A percentile compares a stretch with the other conserved stretches of the same genome.
Conservation (phyloP, 2,329 filamentous ascomycete species). For the Helotiales sp. region DNA sequence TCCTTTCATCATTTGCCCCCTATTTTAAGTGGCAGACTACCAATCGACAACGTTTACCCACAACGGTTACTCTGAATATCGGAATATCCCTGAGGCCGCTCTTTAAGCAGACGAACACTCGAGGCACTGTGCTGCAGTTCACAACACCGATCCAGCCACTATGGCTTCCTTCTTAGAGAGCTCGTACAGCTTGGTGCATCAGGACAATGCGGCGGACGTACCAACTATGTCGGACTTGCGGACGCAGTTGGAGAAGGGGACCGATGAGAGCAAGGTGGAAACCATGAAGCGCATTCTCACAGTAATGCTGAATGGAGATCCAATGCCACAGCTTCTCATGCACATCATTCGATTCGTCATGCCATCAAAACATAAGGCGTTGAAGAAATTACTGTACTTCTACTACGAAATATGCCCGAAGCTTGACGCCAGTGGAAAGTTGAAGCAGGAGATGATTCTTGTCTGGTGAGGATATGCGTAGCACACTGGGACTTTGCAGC, state of each 20-base stretch:
- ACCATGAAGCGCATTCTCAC: slow-evolving; percentile 96
- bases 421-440: slow-evolving; percentile 84
- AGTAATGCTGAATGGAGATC: slow-evolving; percentile 96
- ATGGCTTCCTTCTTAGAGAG: slow-evolving; percentile 96
- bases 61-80: slow-evolving; percentile 7
- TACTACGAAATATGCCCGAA: slow-evolving; percentile 99
- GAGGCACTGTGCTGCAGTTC: slow-evolving; percentile 22
- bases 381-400: slow-evolving; percentile 98
- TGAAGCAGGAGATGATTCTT: slow-evolving; percentile 99
- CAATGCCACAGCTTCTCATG: slow-evolving; percentile 95
- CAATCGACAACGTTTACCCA: slow-evolving; percentile 10
- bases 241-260: slow-evolving; percentile 90
- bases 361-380: slow-evolving; percentile 92
- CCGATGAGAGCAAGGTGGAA: slow-evolving; percentile 87
- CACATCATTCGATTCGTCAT: slow-evolving; percentile 99
- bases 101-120: slow-evolving; percentile 21
- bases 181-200: slow-evolving; percentile 94
- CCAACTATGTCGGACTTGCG: slow-evolving; percentile 89
- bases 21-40: slow-evolving; percentile 9
- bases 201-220: slow-evolving; percentile 94
- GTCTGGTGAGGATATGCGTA: slow-evolving; percentile 69
- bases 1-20: slow-evolving; percentile 12
- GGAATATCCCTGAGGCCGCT: slow-evolving; percentile 18
- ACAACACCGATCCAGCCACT: slow-evolving; percentile 41
- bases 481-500: not conserved